Evolutionary conservation across 176 grass and related monocot species (phyloP).

Genomic region (Panicum miliaceum): DNA sequence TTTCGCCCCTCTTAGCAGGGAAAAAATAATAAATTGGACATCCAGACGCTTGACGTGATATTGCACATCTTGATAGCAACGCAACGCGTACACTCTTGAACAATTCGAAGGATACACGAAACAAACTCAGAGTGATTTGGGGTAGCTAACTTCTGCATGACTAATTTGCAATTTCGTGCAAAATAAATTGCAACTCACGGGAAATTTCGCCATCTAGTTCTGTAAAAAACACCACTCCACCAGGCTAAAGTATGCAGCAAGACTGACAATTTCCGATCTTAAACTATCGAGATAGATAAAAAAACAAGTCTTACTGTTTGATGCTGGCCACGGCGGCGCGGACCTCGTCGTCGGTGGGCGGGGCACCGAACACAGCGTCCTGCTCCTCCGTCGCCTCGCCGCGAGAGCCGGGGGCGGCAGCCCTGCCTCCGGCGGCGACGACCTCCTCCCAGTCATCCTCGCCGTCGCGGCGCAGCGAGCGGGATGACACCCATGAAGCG

Average conservation of each 20-base stretch:
- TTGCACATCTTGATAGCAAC: conserved; percentile 11
- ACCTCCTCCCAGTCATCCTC: conserved; percentile 56
- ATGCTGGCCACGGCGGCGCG: conserved; percentile 69
- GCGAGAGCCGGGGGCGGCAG: neutral
- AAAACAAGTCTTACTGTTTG: conserved; percentile 51
- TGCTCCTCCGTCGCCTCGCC: conserved; percentile 11
- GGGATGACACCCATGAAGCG: conserved; percentile 35
- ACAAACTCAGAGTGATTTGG: conserved; percentile 9
- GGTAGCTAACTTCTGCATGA: neutral
- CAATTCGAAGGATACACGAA: conserved; percentile 25
- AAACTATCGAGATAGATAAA: neutral
- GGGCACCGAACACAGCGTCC: conserved; percentile 43
- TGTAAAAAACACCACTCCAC: neutral
- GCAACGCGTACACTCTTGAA: neutral
- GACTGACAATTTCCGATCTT: conserved; percentile 16
- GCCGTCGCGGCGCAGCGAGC: conserved; percentile 16
- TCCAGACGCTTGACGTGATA: neutral
- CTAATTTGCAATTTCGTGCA: neutral
- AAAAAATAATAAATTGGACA: neutral
- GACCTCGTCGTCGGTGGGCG: conserved; percentile 70
- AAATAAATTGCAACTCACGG: neutral
- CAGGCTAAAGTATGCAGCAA: neutral
- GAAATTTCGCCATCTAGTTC: neutral
- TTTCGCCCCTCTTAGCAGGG: neutral
- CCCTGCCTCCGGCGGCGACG: conserved; percentile 2